phyloP scores from a whole-genome alignment of 169 alveolate species.

The Plasmodium ovale region DNA sequence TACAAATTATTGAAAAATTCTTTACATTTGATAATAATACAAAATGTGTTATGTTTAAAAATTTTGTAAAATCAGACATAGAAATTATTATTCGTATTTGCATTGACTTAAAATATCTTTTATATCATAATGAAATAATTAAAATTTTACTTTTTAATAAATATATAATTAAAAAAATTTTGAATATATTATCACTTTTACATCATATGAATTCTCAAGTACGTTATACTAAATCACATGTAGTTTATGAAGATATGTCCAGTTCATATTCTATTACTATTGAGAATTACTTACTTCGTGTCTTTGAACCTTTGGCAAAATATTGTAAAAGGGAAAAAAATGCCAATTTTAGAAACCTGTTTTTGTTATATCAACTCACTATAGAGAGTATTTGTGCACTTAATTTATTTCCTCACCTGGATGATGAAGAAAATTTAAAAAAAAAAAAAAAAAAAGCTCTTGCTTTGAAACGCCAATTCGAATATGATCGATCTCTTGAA shows the following conservation, averaged over 20 bases:
- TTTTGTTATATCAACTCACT: slow-evolving; percentile 50
- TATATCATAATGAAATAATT: slow-evolving; percentile 59
- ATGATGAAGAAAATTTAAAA: neutral
- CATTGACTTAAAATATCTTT: slow-evolving; percentile 47
- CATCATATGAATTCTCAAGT: slow-evolving; percentile 61
- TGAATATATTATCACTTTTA: slow-evolving; percentile 1
- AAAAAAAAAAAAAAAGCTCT: neutral
- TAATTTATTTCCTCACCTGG: slow-evolving; percentile 16
- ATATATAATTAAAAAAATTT: slow-evolving; percentile 34
- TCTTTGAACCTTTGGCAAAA: slow-evolving; percentile 48
- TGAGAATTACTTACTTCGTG: slow-evolving; percentile 51
- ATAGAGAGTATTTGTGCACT: slow-evolving; percentile 27
- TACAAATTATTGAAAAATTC: slow-evolving; percentile 39
- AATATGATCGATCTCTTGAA: no score
- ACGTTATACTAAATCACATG: slow-evolving; percentile 47
- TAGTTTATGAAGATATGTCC: slow-evolving; percentile 53
- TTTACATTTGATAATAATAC: slow-evolving; percentile 19
- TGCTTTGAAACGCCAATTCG: no score
- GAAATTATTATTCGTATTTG: slow-evolving; percentile 63
- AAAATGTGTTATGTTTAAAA: slow-evolving; percentile 55
- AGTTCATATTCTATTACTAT: slow-evolving; percentile 54
- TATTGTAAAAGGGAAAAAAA: slow-evolving; percentile 67
- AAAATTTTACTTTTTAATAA: slow-evolving; percentile 49
- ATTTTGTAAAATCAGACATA: slow-evolving; percentile 31
- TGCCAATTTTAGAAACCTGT: slow-evolving; percentile 55